Percentiles rank a stretch among this genome's conserved stretches.
These are phyloP conservation scores for Wickerhamomyces strasburgensis DNA, from an alignment of 805 yeast species.

Conservation along the genomic window DNA sequence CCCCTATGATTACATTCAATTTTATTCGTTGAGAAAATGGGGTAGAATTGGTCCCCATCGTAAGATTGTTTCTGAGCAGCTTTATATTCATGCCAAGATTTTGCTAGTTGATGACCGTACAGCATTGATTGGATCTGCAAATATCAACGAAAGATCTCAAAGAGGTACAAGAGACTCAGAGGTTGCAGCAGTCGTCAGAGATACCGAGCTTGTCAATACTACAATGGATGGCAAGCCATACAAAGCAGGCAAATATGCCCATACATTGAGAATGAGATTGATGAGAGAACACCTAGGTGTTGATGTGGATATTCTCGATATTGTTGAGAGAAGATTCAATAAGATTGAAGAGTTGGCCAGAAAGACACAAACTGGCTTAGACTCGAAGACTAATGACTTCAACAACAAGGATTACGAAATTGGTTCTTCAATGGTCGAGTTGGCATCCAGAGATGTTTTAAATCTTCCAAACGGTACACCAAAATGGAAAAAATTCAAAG, in stretches of 20 bases:
- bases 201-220: slow-evolving; percentile 60
- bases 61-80: slow-evolving; percentile 78
- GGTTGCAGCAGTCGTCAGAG: slow-evolving; percentile 84
- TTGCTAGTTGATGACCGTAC: slow-evolving; percentile 90
- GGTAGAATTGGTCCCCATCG: slow-evolving; percentile 78
- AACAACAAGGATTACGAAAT: slow-evolving; percentile 28
- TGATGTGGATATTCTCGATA: slow-evolving; percentile 79
- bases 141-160: slow-evolving; percentile 95
- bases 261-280: slow-evolving; percentile 78
- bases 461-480: slow-evolving; percentile 42
- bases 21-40: slow-evolving; percentile 92
- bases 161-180: slow-evolving; percentile 93
- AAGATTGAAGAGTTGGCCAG: slow-evolving; percentile 34
- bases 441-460: slow-evolving; percentile 66
- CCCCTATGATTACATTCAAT: slow-evolving; percentile 88
- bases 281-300: slow-evolving; percentile 98
- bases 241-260: slow-evolving; percentile 83
- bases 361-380: slow-evolving; percentile 18
- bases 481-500: slow-evolving; percentile 35
- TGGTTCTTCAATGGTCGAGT: slow-evolving; percentile 67
- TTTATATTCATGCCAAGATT: slow-evolving; percentile 89
- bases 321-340: slow-evolving; percentile 69
- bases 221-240: slow-evolving; percentile 80
- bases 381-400: slow-evolving; percentile 41
- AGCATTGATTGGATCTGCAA: slow-evolving; percentile 96